Percentiles rank a stretch among this genome's conserved stretches.
These are phyloP conservation scores for Heliamphora exappendiculata DNA, from an alignment of 148 eudicot genomes.

Conservation along the genomic window DNA sequence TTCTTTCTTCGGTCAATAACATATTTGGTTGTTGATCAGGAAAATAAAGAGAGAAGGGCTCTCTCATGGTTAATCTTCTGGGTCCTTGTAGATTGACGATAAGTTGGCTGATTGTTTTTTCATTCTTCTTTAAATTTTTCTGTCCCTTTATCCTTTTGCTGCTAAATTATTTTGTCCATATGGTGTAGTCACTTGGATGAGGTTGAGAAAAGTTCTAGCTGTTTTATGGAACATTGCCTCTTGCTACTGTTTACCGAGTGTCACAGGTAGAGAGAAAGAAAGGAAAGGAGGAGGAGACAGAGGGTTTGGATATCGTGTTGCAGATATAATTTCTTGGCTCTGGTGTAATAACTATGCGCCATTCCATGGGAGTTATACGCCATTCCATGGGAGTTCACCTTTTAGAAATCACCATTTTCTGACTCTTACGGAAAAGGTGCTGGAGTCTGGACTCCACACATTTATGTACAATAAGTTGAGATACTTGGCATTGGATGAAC, in stretches of 20 bases:
- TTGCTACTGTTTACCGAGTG: background rate
- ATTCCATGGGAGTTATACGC: background rate
- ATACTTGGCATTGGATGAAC: background rate
- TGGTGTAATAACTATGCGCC: background rate
- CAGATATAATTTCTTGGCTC: background rate
- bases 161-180: too few relatives aligned
- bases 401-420: background rate
- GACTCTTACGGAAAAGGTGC: background rate
- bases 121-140: background rate
- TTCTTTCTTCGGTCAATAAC: too few relatives aligned
- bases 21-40: background rate
- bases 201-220: background rate
- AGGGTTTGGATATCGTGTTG: background rate
- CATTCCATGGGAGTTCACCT: constrained; percentile 1
- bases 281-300: background rate
- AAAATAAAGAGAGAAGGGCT: background rate
- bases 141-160: background rate
- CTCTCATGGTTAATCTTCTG: background rate
- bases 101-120: background rate
- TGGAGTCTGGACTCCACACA: background rate
- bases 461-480: background rate
- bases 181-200: background rate
- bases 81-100: background rate
- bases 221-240: background rate
- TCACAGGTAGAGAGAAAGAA: background rate